These are phyloP conservation scores for Mucor lusitanicus DNA, from an alignment of 371 early-diverging fungal species.

Conservation along the genomic window DNA sequence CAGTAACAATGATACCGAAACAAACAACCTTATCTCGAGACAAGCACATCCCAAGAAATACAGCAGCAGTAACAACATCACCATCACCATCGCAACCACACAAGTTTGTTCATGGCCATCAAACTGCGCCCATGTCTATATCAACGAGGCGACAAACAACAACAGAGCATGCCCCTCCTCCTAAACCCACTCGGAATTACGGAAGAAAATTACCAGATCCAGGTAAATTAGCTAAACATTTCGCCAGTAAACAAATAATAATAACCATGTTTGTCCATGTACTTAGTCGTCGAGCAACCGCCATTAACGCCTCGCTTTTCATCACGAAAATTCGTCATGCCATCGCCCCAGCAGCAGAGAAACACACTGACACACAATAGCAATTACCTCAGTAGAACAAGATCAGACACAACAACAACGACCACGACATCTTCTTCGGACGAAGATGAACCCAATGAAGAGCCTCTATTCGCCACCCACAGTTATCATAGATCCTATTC, in stretches of 20 bases:
- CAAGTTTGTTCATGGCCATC: background rate
- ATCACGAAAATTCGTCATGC: background rate
- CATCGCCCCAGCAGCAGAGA: background rate
- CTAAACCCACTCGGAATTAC: background rate
- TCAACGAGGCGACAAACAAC: background rate
- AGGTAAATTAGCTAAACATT: background rate
- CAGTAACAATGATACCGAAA: conserved; percentile 5
- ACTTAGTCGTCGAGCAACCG: background rate
- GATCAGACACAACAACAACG: conserved; percentile 1
- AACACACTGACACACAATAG: background rate
- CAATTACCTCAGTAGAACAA: background rate
- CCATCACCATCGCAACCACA: background rate
- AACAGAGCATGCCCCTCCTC: background rate
- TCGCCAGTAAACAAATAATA: background rate
- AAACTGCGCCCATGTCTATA: background rate
- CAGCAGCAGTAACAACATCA: background rate
- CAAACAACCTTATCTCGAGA: background rate
- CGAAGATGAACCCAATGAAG: background rate
- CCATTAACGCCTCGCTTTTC: background rate
- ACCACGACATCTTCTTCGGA: background rate
- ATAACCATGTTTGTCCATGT: background rate
- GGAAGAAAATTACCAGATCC: background rate
- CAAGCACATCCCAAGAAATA: background rate
- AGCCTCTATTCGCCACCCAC: background rate
- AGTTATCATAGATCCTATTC: background rate